phyloP scores from a whole-genome alignment of 768 basidiomycete species.

The Coprinellus aureogranulatus region DNA sequence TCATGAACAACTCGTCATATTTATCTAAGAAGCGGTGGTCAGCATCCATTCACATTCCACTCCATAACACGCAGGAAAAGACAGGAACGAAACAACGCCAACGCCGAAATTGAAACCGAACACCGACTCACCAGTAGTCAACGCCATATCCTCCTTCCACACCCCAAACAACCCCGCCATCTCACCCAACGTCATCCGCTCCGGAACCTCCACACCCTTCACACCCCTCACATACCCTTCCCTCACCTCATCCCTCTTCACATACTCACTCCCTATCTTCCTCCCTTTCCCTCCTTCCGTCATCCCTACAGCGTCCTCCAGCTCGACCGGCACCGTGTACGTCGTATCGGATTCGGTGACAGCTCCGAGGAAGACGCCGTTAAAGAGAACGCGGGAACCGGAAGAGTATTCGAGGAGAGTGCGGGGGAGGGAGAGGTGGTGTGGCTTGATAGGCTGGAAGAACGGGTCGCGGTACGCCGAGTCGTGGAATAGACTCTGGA shows the following conservation, averaged over 20 bases:
- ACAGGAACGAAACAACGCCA: too few relatives aligned
- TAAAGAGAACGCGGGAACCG: slow-evolving; percentile 65
- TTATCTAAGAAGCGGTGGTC: slow-evolving; percentile 19
- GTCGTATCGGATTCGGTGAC: slow-evolving; percentile 58
- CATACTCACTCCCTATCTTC: slow-evolving; percentile 49
- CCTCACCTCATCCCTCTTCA: slow-evolving; percentile 22
- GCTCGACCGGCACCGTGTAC: slow-evolving; percentile 60
- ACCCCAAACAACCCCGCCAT: slow-evolving; percentile 33
- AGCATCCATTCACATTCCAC: too few relatives aligned
- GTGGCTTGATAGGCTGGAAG: slow-evolving; percentile 64
- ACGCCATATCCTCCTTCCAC: slow-evolving; percentile 43
- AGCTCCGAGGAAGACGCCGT: slow-evolving; percentile 75
- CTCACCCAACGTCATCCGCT: slow-evolving; percentile 40
- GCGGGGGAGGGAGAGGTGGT: slow-evolving; percentile 77
- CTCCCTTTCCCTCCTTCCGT: too few relatives aligned
- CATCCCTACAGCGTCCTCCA: slow-evolving; percentile 60
- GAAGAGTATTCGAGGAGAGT: slow-evolving; percentile 75
- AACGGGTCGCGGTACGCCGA: slow-evolving; percentile 74
- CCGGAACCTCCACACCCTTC: background rate
- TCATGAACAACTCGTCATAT: slow-evolving; percentile 71
- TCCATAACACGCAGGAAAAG: too few relatives aligned
- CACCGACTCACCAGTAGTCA: background rate
- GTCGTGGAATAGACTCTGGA: slow-evolving; percentile 73
- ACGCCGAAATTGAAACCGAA: too few relatives aligned
- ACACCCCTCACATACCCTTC: background rate